A percentile compares a stretch with the other conserved stretches of the same genome.
These are phyloP conservation scores for Hypoxylon cercidicola DNA, from an alignment of 495 filamentous ascomycete species.

Conservation along the genomic window DNA sequence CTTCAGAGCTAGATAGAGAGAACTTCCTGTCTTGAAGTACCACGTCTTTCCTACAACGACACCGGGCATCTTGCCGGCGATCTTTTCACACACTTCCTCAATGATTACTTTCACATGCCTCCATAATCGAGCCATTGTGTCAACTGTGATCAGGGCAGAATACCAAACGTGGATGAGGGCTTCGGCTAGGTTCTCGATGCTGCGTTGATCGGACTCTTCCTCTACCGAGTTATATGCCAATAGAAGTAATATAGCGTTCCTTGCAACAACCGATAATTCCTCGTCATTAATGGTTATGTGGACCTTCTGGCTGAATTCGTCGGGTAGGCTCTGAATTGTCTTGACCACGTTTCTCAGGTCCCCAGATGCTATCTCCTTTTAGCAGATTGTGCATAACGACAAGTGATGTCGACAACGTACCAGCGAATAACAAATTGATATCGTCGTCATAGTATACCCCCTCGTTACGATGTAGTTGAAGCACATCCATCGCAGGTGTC, in stretches of 20 bases:
- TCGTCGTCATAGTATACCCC: slow-evolving; percentile 43
- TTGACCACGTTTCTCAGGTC: slow-evolving; percentile 56
- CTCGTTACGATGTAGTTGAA: slow-evolving; percentile 54
- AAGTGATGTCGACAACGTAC: slow-evolving; percentile 36
- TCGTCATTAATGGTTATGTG: slow-evolving; percentile 53
- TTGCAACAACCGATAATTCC: slow-evolving; percentile 51
- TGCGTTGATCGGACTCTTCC: background rate
- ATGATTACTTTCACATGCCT: slow-evolving; percentile 30
- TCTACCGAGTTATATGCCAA: slow-evolving; percentile 27
- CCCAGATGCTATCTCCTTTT: slow-evolving; percentile 50
- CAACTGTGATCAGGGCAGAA: slow-evolving; percentile 33
- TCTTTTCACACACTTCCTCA: slow-evolving; percentile 25
- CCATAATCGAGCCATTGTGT: slow-evolving; percentile 14
- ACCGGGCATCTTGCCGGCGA: slow-evolving; percentile 5
- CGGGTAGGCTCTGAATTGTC: slow-evolving; percentile 48
- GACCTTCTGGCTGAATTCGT: slow-evolving; percentile 32
- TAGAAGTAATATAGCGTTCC: slow-evolving; percentile 57
- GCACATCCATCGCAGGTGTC: slow-evolving; percentile 55
- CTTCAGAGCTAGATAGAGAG: slow-evolving; percentile 20
- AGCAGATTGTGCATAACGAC: slow-evolving; percentile 4
- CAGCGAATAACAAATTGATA: slow-evolving; percentile 55
- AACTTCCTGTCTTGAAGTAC: slow-evolving; percentile 22
- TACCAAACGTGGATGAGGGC: slow-evolving; percentile 45
- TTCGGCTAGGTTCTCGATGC: slow-evolving; percentile 5
- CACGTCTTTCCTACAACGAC: slow-evolving; percentile 34